These are phyloP conservation scores for Trifolium dubium DNA, from an alignment of 306 rosid genomes.

Conservation along the genomic window DNA sequence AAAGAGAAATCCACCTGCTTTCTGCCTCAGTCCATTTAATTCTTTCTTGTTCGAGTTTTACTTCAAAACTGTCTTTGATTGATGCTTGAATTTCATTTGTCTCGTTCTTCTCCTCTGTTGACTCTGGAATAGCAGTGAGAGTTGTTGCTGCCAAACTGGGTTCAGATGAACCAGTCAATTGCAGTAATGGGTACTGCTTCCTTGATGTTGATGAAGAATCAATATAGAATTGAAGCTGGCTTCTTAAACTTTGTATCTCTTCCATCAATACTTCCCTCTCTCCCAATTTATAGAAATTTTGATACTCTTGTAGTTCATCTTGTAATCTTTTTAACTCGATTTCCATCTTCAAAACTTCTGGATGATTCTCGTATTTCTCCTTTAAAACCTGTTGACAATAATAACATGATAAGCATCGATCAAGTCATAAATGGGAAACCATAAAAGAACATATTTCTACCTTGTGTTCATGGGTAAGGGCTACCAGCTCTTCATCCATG, in stretches of 20 bases:
- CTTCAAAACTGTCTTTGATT: constrained; percentile 53
- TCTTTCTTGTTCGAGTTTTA: constrained; percentile 78
- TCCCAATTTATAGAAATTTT: constrained; percentile 75
- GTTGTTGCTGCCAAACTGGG: constrained; percentile 55
- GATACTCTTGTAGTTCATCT: constrained; percentile 73
- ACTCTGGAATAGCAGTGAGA: constrained; percentile 68
- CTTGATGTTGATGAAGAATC: constrained; percentile 69
- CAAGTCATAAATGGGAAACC: constrained; percentile 22
- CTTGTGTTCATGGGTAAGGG: constrained; percentile 77
- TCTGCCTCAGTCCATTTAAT: constrained; percentile 87
- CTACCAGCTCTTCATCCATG: constrained; percentile 78
- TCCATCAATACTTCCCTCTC: constrained; percentile 97
- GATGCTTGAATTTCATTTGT: constrained; percentile 57
- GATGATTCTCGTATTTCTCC: constrained; percentile 91
- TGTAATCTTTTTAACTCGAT: constrained; percentile 78
- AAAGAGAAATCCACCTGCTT: constrained; percentile 88
- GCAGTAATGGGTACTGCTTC: constrained; percentile 64
- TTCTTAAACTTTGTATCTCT: constrained; percentile 91
- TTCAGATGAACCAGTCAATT: constrained; percentile 64
- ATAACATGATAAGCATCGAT: constrained; percentile 42
- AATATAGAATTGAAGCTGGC: constrained; percentile 83
- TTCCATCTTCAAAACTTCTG: constrained; percentile 78
- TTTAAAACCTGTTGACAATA: constrained; percentile 67
- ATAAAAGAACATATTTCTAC: constrained; percentile 50
- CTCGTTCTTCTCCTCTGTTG: constrained; percentile 57